Base-by-base conservation (phyloP, 768 basidiomycete species). In the Trametes gibbosa region DNA sequence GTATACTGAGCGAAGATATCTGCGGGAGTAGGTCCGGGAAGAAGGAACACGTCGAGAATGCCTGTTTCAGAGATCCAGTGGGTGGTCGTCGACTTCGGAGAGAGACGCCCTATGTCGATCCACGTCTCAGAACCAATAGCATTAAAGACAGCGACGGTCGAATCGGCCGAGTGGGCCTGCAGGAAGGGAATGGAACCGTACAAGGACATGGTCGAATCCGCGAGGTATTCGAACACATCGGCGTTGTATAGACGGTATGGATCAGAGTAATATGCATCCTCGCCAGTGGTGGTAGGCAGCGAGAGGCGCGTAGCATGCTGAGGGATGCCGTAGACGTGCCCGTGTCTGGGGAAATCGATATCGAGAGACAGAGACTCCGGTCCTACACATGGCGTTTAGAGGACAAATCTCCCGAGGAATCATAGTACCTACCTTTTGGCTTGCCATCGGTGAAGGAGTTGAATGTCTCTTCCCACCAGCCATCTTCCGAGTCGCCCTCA, bases 51-150 rank as follows among this genome's bases (percentile, higher is more conserved):
- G 72, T 99, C 96, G 52, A 99, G 81, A 61, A 98, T 95, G 43
- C 97, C 97, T 3, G 93, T 94, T 73, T 99, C 97, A 7, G 95
- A 94, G 62, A 98, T 86, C 97, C 96, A 99, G 70, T 98, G 97
- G 0, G 96, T 95, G 63, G 88, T 80, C 0, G 91, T 90, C 8
- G 90, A 89, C 62, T 79, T 84, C 10, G 79, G 76, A 2, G 81
- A 75, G 5, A 84, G 72, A 69, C 91, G 92, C 5, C 79, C 84
- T 32, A 98, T 82, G 69, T 98, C 97, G 48, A 99, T 88, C 89
- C 92, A 98, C 0, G 94, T 93, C 68, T 99, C 97, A 1, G 95
- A 95, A 0, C 76, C 92, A 19, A 94, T 79, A 3, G 88, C 86
- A 66, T 95, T 84, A 77, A 98, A 92, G 40, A 98, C 79, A 4